Percentiles rank a stretch among this genome's conserved stretches.
phyloP scores from a whole-genome alignment of 2,329 filamentous ascomycete genomes.

The Apiospora arundinis region DNA sequence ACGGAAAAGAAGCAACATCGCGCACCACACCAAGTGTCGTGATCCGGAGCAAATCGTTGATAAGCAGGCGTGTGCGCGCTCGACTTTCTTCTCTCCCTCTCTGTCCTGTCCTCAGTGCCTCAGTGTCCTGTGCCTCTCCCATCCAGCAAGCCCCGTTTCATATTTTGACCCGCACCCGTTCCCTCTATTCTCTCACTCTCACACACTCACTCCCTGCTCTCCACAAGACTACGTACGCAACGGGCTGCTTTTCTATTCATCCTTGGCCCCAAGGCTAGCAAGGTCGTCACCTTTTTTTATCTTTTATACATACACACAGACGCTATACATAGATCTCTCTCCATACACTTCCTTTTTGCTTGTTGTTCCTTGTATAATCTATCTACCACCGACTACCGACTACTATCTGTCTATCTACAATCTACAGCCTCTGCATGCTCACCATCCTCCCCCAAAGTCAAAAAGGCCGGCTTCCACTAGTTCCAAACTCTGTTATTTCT shows the following conservation, averaged over 20 bases:
- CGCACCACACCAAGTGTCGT: neutral
- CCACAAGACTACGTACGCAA: slow-evolving; percentile 15
- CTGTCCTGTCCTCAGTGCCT: slow-evolving; percentile 7
- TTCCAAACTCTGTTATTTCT: slow-evolving; percentile 20
- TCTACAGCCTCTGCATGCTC: neutral
- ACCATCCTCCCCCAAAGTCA: slow-evolving; percentile 10
- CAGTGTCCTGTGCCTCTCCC: neutral
- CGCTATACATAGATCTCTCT: slow-evolving; percentile 14
- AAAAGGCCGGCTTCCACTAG: slow-evolving; percentile 21
- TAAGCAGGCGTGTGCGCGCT: slow-evolving; percentile 19
- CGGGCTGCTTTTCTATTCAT: slow-evolving; percentile 17
- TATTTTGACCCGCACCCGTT: slow-evolving; percentile 31
- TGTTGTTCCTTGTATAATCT: slow-evolving; percentile 16
- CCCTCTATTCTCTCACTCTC: slow-evolving; percentile 25
- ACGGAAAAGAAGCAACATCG: neutral
- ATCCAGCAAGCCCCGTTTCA: slow-evolving; percentile 31
- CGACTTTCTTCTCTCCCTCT: neutral
- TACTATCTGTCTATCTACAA: neutral
- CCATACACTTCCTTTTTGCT: neutral
- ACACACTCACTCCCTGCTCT: slow-evolving; percentile 19
- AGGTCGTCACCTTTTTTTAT: slow-evolving; percentile 13
- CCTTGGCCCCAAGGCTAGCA: slow-evolving; percentile 18
- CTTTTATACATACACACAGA: slow-evolving; percentile 1
- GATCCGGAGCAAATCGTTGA: neutral
- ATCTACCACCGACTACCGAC: too few relatives aligned